Base-by-base conservation (phyloP, 2,329 filamentous ascomycete species). In the Basipetospora chlamydospora region DNA sequence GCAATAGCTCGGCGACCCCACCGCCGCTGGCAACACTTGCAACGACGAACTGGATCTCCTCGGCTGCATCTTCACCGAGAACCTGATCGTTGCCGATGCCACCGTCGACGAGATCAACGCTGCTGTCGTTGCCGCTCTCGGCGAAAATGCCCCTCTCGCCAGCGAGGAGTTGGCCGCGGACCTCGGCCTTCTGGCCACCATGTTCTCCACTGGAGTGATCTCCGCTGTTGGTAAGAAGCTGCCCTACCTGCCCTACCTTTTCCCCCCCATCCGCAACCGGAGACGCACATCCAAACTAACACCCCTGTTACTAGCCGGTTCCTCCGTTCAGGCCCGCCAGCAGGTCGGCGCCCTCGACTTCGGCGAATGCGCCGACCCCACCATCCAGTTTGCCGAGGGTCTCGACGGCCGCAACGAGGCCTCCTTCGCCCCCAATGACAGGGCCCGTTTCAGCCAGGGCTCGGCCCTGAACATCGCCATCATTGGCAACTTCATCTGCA, bases 31-130 rank as follows among this genome's bases (percentile, higher is more conserved):
- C 15, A 71, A 73, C 51, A 66, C 66, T 28, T 75, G 71, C 46
- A 57, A 75, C 45, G 60, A 58, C 15, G 51, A 45, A 3, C 47
- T 60, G 31, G 70, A 75, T 43, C 45, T 60, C 2, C 51, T 50
- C 2, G 71, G 71, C 29, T 76, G 70, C 54, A 75, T 75, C 49
- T 66, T 70, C 51, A 61, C 61, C 17, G 52, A 64, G 49, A 63
- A 64, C 41, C 62, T 73, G 17, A 58, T 73, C 26, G 66, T 73
- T 11, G 56, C 67, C 26, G 70, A 73, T 30, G 66, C 66, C 13
- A 61, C 60, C 13, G 59, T 60, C 33, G 67, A 55, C 3, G 70
- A 76, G 53, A 71, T 75, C 46, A 46, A 56, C 16, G 58, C 59
- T 13, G 69, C 67, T n/a, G 64, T 68, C 18, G 22, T 10, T 25